A percentile compares a stretch with the other conserved stretches of the same genome.
These are phyloP conservation scores for Neonectria faginata DNA, from an alignment of 2,329 filamentous ascomycete species.

Conservation along the genomic window DNA sequence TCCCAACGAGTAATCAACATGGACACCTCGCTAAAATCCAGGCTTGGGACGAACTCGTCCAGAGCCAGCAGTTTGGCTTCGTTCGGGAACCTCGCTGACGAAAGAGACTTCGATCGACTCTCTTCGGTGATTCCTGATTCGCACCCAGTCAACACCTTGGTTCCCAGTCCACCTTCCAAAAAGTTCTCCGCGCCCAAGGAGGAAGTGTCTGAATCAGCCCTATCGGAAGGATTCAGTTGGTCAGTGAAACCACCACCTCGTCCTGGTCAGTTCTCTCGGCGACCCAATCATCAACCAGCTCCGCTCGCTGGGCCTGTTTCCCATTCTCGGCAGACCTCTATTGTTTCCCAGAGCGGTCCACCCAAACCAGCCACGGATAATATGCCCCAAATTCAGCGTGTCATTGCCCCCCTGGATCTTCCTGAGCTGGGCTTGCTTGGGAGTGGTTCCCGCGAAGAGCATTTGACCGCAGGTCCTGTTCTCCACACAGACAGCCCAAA, in stretches of 20 bases:
- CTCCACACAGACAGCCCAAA: not conserved
- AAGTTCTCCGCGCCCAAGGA: constrained; percentile 32
- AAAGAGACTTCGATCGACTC: constrained; percentile 26
- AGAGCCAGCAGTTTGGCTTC: constrained; percentile 24
- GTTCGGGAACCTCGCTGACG: constrained; percentile 21
- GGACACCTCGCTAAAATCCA: constrained; percentile 15
- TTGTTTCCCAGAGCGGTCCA: not conserved
- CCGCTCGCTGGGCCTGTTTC: constrained; percentile 1
- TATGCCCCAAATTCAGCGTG: not conserved
- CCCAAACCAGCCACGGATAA: not conserved
- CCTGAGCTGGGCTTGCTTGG: constrained; percentile 33
- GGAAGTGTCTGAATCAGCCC: constrained; percentile 37
- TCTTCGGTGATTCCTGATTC: constrained; percentile 29
- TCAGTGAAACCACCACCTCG: constrained; percentile 34
- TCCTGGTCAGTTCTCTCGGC: constrained; percentile 39
- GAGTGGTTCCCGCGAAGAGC: not conserved
- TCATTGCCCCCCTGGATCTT: constrained; percentile 30
- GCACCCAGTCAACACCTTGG: constrained; percentile 8
- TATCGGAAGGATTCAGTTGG: constrained; percentile 43
- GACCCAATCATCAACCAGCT: constrained; percentile 28
- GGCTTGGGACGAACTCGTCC: not conserved
- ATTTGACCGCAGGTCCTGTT: not conserved
- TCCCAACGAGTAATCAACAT: constrained; percentile 8
- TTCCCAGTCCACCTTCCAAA: constrained; percentile 15
- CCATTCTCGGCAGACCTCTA: constrained; percentile 6